Conservation (phyloP, 352 stramenopile species). For the Aphanomyces stellatus region DNA sequence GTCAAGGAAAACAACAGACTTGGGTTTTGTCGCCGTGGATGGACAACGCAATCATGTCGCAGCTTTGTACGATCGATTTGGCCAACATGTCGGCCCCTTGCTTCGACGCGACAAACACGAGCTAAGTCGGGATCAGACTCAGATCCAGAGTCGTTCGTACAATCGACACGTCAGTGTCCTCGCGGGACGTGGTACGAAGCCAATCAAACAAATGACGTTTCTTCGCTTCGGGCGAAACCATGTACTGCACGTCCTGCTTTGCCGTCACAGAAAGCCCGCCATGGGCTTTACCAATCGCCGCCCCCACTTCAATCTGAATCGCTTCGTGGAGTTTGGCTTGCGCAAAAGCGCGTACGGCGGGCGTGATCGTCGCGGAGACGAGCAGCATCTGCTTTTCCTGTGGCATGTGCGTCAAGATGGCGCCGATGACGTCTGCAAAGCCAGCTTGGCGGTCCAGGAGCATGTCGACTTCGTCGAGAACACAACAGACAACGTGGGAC, state of each 20-base stretch:
- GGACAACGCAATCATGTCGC: slow-evolving; percentile 27
- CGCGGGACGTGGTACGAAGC: slow-evolving; percentile 22
- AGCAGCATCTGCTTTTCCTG: slow-evolving; percentile 38
- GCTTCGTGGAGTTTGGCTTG: background rate
- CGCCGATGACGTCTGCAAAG: slow-evolving; percentile 38
- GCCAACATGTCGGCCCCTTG: slow-evolving; percentile 51
- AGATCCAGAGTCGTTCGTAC: background rate
- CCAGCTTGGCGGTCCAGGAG: slow-evolving; percentile 42
- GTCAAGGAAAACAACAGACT: background rate
- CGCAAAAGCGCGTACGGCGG: background rate
- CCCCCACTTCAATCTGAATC: background rate
- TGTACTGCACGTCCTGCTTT: slow-evolving; percentile 23
- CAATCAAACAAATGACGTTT: slow-evolving; percentile 45
- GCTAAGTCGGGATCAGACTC: slow-evolving; percentile 27
- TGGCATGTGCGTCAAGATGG: slow-evolving; percentile 37
- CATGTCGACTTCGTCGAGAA: slow-evolving; percentile 70
- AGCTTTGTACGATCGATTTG: slow-evolving; percentile 37
- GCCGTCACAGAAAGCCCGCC: too few relatives aligned
- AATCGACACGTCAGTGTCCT: slow-evolving; percentile 1
- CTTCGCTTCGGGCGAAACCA: slow-evolving; percentile 40
- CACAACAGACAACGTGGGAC: slow-evolving; percentile 34
- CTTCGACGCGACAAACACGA: slow-evolving; percentile 69
- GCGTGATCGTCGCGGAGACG: slow-evolving; percentile 41
- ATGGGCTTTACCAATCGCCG: too few relatives aligned
- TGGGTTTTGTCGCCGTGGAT: slow-evolving; percentile 54